Conservation (phyloP, 2,329 filamentous ascomycete genomes). For the Pseudodiploospora longispora region DNA sequence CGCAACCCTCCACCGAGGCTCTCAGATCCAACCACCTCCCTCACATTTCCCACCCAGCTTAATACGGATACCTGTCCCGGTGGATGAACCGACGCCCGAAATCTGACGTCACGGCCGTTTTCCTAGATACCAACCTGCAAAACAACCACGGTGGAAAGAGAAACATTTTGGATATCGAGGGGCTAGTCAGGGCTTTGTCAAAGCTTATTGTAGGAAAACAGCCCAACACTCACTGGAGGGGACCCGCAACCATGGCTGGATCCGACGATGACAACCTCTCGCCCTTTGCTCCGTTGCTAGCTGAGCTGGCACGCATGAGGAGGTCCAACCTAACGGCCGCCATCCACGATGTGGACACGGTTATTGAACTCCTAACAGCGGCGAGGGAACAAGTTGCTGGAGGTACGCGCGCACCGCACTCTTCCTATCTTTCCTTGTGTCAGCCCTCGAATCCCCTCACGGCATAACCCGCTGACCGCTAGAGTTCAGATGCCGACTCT, state of each 20-base stretch:
- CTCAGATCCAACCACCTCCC: no score
- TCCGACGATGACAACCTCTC: constrained; percentile 29
- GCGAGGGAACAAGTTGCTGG: constrained; percentile 67
- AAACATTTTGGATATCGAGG: no score
- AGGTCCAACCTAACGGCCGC: constrained; percentile 61
- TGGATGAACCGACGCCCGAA: no score
- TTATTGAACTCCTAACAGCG: constrained; percentile 67
- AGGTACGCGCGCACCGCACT: constrained; percentile 37
- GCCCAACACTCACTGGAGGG: background rate
- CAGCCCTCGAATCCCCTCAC: background rate
- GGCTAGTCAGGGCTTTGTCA: no score
- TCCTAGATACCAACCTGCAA: no score
- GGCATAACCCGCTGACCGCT: background rate
- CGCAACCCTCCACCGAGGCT: no score
- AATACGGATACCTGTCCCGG: no score
- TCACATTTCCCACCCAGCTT: no score
- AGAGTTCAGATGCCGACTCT: constrained; percentile 24
- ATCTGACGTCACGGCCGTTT: no score
- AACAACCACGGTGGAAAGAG: no score
- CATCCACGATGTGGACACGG: constrained; percentile 72
- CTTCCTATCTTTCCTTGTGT: background rate
- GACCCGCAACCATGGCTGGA: constrained; percentile 21
- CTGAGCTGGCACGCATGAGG: constrained; percentile 66
- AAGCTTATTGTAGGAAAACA: no score
- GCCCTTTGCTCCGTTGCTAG: constrained; percentile 51